Percentiles rank a stretch among this genome's conserved stretches.
Conservation (phyloP, 2,329 filamentous ascomycete genomes). For the Cladosporium sp. region DNA sequence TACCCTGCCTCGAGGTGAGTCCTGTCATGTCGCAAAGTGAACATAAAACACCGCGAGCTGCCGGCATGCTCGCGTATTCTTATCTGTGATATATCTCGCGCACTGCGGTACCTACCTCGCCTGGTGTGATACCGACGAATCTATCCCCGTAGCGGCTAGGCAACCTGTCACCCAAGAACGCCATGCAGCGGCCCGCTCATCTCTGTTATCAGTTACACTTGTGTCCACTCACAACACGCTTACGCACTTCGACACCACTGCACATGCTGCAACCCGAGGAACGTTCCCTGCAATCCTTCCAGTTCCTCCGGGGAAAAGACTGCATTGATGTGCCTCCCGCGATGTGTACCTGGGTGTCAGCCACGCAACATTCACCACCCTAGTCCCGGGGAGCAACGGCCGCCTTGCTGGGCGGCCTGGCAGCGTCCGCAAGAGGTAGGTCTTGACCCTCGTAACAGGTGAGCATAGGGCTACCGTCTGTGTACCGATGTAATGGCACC, state of each 20-base stretch:
- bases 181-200: conserved; percentile 16
- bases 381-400: conserved; percentile 7
- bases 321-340: not conserved
- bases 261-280: conserved; percentile 3
- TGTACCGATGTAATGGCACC: not conserved
- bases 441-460: not conserved
- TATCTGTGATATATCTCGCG: conserved; percentile 16
- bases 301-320: conserved; percentile 6
- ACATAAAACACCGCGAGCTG: not conserved
- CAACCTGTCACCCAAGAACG: conserved; percentile 15
- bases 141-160: not conserved
- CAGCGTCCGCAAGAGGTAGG: not conserved
- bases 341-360: not conserved
- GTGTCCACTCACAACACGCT: conserved; percentile 13
- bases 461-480: not conserved
- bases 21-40: not conserved
- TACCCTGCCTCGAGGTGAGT: not conserved
- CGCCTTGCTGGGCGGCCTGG: not conserved
- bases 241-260: not conserved
- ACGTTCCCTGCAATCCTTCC: conserved; percentile 1
- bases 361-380: not conserved
- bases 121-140: conserved; percentile 1
- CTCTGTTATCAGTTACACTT: conserved; percentile 13
- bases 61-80: not conserved
- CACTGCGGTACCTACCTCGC: conserved; percentile 2